A percentile compares a stretch with the other conserved stretches of the same genome.
These are phyloP conservation scores for Pichia sp. DNA, from an alignment of 1,139 yeast species.

Conservation along the genomic window DNA sequence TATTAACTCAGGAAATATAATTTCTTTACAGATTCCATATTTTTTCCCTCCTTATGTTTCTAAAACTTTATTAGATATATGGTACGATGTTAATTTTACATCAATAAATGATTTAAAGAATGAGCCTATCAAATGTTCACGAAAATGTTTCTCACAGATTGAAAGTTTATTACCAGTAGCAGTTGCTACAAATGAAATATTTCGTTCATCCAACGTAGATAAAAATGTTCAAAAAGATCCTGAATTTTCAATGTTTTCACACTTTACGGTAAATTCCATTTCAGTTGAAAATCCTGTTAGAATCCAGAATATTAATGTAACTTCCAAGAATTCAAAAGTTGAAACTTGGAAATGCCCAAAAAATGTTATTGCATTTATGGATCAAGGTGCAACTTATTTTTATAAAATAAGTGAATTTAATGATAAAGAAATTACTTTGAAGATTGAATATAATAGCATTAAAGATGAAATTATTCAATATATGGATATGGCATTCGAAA, in stretches of 20 bases:
- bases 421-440: slow-evolving; percentile 38
- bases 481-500: slow-evolving; percentile 17
- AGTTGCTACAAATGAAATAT: slow-evolving; percentile 74
- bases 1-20: slow-evolving; percentile 4
- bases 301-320: slow-evolving; percentile 40
- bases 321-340: slow-evolving; percentile 25
- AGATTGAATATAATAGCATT: slow-evolving; percentile 41
- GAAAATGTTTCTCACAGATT: slow-evolving; percentile 26
- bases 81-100: slow-evolving; percentile 10
- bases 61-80: slow-evolving; percentile 19
- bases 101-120: slow-evolving; percentile 1
- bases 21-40: slow-evolving; percentile 24
- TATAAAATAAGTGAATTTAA: slow-evolving; percentile 41
- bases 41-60: slow-evolving; percentile 31
- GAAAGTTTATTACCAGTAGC: slow-evolving; percentile 53
- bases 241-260: slow-evolving; percentile 43
- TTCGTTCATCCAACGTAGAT: slow-evolving; percentile 44
- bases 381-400: slow-evolving; percentile 63
- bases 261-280: slow-evolving; percentile 61
- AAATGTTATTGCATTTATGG: slow-evolving; percentile 47
- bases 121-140: slow-evolving; percentile 9
- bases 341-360: slow-evolving; percentile 28
- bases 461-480: slow-evolving; percentile 37
- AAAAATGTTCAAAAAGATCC: not conserved
- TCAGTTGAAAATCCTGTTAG: slow-evolving; percentile 49